Evolutionary conservation across 768 basidiomycete genomes (phyloP).

Genomic region (Coprinopsis sp.): DNA sequence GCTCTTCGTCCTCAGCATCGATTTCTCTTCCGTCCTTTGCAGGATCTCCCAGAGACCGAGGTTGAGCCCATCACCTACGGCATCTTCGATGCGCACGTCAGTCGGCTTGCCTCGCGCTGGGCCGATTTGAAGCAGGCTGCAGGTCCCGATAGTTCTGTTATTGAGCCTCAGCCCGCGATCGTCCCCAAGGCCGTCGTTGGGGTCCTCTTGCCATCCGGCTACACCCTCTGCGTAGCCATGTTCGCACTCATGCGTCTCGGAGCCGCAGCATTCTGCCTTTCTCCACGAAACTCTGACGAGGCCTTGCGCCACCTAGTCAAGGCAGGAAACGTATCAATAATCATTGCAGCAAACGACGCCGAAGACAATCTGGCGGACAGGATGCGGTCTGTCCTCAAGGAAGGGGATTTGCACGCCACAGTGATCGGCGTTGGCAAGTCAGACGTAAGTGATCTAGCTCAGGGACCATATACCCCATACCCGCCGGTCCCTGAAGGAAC

Average conservation of each 20-base stretch:
- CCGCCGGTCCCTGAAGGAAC: neutral
- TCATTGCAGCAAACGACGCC: neutral
- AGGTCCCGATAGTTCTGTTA: too few relatives aligned
- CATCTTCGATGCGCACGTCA: neutral
- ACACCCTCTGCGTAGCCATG: neutral
- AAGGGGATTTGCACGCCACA: neutral
- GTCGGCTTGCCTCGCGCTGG: neutral
- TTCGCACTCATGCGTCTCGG: slow-evolving; percentile 2
- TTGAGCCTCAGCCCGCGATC: neutral
- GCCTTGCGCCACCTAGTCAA: neutral
- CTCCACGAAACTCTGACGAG: neutral
- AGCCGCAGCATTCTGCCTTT: neutral
- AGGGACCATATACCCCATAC: neutral
- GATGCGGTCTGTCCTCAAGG: neutral
- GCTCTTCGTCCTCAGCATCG: neutral
- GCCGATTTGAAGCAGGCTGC: neutral
- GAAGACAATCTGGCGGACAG: neutral
- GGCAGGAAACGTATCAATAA: neutral
- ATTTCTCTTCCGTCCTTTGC: neutral
- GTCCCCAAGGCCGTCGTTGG: neutral
- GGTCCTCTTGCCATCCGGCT: neutral
- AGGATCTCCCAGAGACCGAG: neutral
- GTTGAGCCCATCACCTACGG: slow-evolving; percentile 1
- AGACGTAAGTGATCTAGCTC: neutral
- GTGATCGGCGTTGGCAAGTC: neutral